Evolutionary conservation across 2,329 filamentous ascomycete species (phyloP).

Genomic region (Scedosporium aurantiacum): DNA sequence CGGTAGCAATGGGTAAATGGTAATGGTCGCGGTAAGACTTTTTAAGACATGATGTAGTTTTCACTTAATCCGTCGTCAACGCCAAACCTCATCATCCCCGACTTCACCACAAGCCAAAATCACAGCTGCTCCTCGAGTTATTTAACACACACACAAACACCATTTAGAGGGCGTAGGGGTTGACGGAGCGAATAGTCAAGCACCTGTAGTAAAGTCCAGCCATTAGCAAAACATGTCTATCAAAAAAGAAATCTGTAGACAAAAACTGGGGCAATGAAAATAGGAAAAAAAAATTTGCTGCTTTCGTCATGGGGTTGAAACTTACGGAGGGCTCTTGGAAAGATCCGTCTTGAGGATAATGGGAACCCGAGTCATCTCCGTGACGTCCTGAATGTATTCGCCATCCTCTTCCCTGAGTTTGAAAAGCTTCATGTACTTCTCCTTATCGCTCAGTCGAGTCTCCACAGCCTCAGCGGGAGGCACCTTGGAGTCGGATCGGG

Average conservation of each 20-base stretch:
- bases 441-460: constrained; percentile 77
- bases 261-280: too few species aligned
- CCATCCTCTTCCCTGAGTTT: constrained; percentile 82
- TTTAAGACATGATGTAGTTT: background rate
- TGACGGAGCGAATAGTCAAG: constrained; percentile 72
- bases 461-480: constrained; percentile 64
- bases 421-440: constrained; percentile 90
- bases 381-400: constrained; percentile 96
- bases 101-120: background rate
- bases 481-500: constrained; percentile 89
- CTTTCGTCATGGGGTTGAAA: constrained; percentile 25
- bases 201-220: constrained; percentile 39
- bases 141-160: background rate
- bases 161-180: constrained; percentile 57
- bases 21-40: background rate
- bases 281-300: background rate
- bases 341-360: constrained; percentile 97
- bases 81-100: background rate
- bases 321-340: constrained; percentile 98
- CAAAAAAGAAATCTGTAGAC: background rate
- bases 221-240: constrained; percentile 23
- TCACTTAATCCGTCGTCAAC: background rate
- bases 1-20: background rate
- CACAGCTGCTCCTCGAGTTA: background rate
- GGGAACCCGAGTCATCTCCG: constrained; percentile 94